phyloP scores from a whole-genome alignment of 495 filamentous ascomycete species.

The Choiromyces venosus region DNA sequence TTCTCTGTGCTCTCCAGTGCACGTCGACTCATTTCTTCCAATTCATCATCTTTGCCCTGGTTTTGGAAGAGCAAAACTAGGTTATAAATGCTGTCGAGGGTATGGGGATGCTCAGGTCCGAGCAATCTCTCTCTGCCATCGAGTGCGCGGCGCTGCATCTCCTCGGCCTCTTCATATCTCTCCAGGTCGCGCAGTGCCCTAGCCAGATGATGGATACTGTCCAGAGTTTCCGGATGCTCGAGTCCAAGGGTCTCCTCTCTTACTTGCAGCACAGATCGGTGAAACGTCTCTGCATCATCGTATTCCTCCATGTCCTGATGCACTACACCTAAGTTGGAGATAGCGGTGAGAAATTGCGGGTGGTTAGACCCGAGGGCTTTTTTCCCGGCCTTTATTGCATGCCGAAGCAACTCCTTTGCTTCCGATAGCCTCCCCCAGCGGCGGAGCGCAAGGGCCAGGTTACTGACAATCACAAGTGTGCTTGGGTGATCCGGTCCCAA shows the following conservation, averaged over 20 bases:
- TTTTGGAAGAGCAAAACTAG: slow-evolving; percentile 8
- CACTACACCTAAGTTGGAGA: slow-evolving; percentile 38
- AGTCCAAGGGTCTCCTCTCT: slow-evolving; percentile 40
- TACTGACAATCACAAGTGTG: slow-evolving; percentile 26
- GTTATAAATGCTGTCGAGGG: slow-evolving; percentile 16
- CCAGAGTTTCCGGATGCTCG: slow-evolving; percentile 41
- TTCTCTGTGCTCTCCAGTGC: neutral
- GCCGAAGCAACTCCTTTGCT: slow-evolving; percentile 40
- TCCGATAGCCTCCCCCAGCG: slow-evolving; percentile 43
- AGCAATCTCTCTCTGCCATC: slow-evolving; percentile 37
- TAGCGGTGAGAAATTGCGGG: slow-evolving; percentile 40
- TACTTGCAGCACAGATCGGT: slow-evolving; percentile 34
- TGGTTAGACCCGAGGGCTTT: slow-evolving; percentile 39
- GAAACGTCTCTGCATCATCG: slow-evolving; percentile 43
- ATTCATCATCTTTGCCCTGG: neutral
- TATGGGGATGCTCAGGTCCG: slow-evolving; percentile 39
- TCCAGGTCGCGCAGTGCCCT: slow-evolving; percentile 37
- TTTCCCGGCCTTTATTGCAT: slow-evolving; percentile 27
- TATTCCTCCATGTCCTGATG: slow-evolving; percentile 42
- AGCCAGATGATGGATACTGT: slow-evolving; percentile 40
- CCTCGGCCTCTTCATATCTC: slow-evolving; percentile 44
- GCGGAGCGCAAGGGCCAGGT: slow-evolving; percentile 38
- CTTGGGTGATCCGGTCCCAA: slow-evolving; percentile 15
- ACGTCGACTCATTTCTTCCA: neutral
- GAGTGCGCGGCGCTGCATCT: slow-evolving; percentile 33